Evolutionary conservation across 805 yeast genomes (phyloP).

Genomic region (Candida cerambycidarum): DNA sequence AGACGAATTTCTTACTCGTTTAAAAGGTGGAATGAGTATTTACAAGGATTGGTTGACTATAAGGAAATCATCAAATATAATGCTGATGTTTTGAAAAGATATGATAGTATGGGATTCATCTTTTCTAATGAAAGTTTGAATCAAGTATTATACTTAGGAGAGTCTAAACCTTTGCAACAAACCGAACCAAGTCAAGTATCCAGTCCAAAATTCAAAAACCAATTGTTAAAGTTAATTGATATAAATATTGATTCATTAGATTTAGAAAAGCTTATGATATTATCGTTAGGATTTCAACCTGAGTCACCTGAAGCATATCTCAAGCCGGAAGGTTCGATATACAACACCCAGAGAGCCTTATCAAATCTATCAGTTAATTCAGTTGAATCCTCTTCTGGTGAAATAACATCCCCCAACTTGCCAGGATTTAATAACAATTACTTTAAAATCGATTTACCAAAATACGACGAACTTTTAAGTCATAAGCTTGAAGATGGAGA

Average conservation of each 20-base stretch:
- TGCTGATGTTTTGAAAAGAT: conserved; percentile 39
- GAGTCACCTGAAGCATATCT: conserved; percentile 44
- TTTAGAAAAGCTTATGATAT: conserved; percentile 56
- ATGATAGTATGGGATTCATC: conserved; percentile 42
- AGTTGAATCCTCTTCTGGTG: conserved; percentile 21
- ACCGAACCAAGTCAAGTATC: conserved; percentile 3
- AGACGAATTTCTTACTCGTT: conserved; percentile 70
- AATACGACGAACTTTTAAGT: conserved; percentile 32
- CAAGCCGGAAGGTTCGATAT: conserved; percentile 10
- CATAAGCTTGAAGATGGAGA: conserved; percentile 10
- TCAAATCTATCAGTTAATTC: conserved; percentile 27
- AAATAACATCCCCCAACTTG: conserved; percentile 21
- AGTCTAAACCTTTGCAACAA: conserved; percentile 18
- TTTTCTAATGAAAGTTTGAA: conserved; percentile 45
- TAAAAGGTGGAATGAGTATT: conserved; percentile 78
- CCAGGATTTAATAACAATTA: conserved; percentile 38
- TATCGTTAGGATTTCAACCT: conserved; percentile 67
- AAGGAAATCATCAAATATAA: conserved; percentile 39
- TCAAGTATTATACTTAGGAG: conserved; percentile 42
- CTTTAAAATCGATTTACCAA: conserved; percentile 32
- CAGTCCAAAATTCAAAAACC: conserved; percentile 29
- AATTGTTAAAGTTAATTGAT: conserved; percentile 47
- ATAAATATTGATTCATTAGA: conserved; percentile 44
- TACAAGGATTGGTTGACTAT: conserved; percentile 48
- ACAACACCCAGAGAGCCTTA: conserved; percentile 5